phyloP scores from a whole-genome alignment of 371 early-diverging fungal species.

The Actinomucor elegans region DNA sequence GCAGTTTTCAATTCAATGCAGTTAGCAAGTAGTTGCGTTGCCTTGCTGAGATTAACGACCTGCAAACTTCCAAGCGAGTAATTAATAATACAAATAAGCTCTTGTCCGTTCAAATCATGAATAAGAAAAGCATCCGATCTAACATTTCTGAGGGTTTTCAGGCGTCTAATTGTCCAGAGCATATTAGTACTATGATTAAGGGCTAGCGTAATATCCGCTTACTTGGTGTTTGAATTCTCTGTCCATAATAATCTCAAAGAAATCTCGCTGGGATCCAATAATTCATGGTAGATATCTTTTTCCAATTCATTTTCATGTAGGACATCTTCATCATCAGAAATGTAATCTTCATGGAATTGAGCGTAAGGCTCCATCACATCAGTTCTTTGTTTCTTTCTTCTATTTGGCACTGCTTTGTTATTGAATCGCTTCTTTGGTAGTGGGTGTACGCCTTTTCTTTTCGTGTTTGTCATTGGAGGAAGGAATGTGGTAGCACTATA shows the following conservation, averaged over 20 bases:
- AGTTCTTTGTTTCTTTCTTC: background rate
- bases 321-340: background rate
- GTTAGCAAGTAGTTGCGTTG: background rate
- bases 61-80: slow-evolving; percentile 10
- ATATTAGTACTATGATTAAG: too few relatives aligned
- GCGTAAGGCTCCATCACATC: background rate
- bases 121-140: slow-evolving; percentile 25
- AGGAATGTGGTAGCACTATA: background rate
- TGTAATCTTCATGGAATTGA: slow-evolving; percentile 10
- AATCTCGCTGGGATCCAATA: slow-evolving; percentile 21
- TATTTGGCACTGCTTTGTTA: background rate
- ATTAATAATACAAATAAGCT: slow-evolving; percentile 41
- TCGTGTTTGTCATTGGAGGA: background rate
- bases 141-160: background rate
- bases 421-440: background rate
- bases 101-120: slow-evolving; percentile 25
- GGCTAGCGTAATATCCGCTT: too few relatives aligned
- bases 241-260: slow-evolving; percentile 34
- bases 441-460: background rate
- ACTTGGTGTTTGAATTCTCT: too few relatives aligned
- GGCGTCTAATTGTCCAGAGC: too few relatives aligned
- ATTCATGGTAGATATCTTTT: slow-evolving; percentile 8
- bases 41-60: slow-evolving; percentile 9
- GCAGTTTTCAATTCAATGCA: slow-evolving; percentile 29
- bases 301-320: slow-evolving; percentile 6